Base-by-base conservation (phyloP, 2,329 filamentous ascomycete species). In the Camillea tinctor region DNA sequence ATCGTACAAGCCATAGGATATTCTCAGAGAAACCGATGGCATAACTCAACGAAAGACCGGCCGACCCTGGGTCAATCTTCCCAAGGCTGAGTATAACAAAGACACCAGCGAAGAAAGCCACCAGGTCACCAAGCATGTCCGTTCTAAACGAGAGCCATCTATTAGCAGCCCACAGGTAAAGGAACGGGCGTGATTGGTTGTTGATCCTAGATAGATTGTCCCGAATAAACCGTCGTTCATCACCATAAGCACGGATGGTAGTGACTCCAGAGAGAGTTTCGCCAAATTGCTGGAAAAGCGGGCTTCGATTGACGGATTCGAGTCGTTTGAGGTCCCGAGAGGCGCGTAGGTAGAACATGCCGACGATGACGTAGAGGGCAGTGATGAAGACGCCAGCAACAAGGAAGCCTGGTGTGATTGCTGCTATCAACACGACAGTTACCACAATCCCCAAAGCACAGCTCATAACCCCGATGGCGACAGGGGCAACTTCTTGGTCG, bases 11-110 rank as follows among this genome's bases (percentile, higher is more conserved):
- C 95, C 95, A 99, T 19, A 99, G 79, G 6, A 99, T 90, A 66
- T 97, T 98, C 75, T 99, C 95, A 0, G 93, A 96, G 71, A 99
- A 99, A 1, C 92, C 94, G 67, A 99, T 92, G 17, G 95, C 95
- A 71, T 99, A 99, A 55, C 92, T 97, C 70, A 99, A 81, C 4
- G 95, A 96, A 63, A 99, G 85, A 79, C 95, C 95, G 30, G 94
- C 95, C 54, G 93, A 91, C 64, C 95, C 95, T 50, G 95, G 88
- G 75, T 98, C 92, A 58, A 98, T 90, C 58, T 80, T 87, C 48
- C 92, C 92, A 23, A 96, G 84, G 69, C 89, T 96, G 52, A 91
- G 73, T 56, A 98, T 89, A 60, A 99, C 90, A 70, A 99, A 98
- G 5, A 90, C 88, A 24, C 93, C 95, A 0, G 95, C 91, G 71